phyloP scores from a whole-genome alignment of 1,284 basidiomycete species.

The Volvariella volvacea region DNA sequence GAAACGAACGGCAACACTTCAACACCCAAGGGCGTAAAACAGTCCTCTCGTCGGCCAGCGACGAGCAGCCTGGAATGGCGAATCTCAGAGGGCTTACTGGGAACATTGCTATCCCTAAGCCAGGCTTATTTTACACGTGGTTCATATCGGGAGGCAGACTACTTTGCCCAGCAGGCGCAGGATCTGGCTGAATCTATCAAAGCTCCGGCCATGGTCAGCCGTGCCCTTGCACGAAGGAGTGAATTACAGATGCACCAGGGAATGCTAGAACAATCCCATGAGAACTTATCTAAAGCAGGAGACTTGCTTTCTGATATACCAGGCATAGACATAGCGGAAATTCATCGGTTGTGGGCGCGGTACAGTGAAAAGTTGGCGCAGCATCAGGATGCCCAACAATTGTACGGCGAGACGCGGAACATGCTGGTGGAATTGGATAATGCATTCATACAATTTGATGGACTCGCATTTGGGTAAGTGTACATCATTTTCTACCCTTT shows the following conservation, averaged over 20 bases:
- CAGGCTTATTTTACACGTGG: conserved; percentile 64
- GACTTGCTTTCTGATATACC: conserved; percentile 35
- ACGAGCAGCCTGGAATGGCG: conserved; percentile 68
- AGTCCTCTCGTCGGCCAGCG: conserved; percentile 23
- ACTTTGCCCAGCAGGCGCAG: conserved; percentile 70
- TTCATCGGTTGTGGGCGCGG: conserved; percentile 56
- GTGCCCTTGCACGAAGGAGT: conserved; percentile 57
- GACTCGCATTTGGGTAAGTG: conserved; percentile 34
- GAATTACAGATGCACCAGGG: conserved; percentile 66
- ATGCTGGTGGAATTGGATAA: conserved; percentile 55
- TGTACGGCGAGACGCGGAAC: conserved; percentile 46
- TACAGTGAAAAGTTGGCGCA: conserved; percentile 44
- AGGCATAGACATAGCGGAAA: conserved; percentile 55
- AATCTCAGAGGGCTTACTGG: conserved; percentile 62
- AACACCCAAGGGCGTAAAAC: conserved; percentile 18
- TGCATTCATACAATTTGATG: conserved; percentile 48
- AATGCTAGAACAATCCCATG: conserved; percentile 46
- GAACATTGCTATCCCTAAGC: conserved; percentile 57
- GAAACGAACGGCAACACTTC: conserved; percentile 9
- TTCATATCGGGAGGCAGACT: conserved; percentile 76
- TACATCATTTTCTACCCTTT: conserved; percentile 1
- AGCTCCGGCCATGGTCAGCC: conserved; percentile 55
- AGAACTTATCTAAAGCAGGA: conserved; percentile 46
- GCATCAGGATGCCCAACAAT: conserved; percentile 37
- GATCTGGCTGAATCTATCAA: conserved; percentile 63